phyloP scores from a whole-genome alignment of 1,284 basidiomycete genomes.

The Schizopora paradoxa region DNA sequence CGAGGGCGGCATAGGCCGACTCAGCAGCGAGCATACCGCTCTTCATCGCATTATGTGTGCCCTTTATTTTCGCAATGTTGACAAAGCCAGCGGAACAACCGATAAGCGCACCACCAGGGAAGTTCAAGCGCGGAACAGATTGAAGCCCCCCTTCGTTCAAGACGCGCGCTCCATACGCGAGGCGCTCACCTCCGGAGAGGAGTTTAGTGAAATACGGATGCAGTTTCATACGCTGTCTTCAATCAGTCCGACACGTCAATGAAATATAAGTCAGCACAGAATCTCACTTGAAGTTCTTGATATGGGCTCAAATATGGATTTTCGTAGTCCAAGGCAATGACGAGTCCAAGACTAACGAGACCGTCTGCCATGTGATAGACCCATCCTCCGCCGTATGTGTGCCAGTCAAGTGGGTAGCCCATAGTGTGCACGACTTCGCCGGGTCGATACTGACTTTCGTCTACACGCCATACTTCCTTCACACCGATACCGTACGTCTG shows the following conservation, averaged over 20 bases:
- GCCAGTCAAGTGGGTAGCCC: slow-evolving; percentile 85
- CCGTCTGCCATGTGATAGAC: slow-evolving; percentile 95
- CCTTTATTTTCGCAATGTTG: slow-evolving; percentile 98
- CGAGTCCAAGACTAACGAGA: slow-evolving; percentile 87
- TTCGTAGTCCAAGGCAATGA: slow-evolving; percentile 90
- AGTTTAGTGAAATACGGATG: slow-evolving; percentile 87
- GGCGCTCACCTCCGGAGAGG: slow-evolving; percentile 69
- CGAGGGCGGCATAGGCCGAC: slow-evolving; percentile 68
- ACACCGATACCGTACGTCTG: slow-evolving; percentile 97
- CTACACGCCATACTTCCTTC: slow-evolving; percentile 97
- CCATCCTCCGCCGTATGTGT: slow-evolving; percentile 93
- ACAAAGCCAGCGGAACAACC: slow-evolving; percentile 96
- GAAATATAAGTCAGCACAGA: slow-evolving; percentile 1
- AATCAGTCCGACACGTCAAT: slow-evolving; percentile 15
- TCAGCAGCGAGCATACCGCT: slow-evolving; percentile 97
- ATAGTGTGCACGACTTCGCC: slow-evolving; percentile 92
- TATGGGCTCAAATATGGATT: slow-evolving; percentile 95
- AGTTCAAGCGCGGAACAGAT: slow-evolving; percentile 86
- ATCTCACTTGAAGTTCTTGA: slow-evolving; percentile 81
- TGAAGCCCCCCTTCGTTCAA: slow-evolving; percentile 96
- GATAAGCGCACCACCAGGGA: slow-evolving; percentile 93
- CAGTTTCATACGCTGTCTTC: slow-evolving; percentile 87
- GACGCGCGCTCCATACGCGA: slow-evolving; percentile 89
- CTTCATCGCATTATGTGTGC: slow-evolving; percentile 99
- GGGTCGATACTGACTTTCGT: slow-evolving; percentile 68